Conservation (phyloP, 1,284 basidiomycete genomes). For the Moesziomyces sp. region DNA sequence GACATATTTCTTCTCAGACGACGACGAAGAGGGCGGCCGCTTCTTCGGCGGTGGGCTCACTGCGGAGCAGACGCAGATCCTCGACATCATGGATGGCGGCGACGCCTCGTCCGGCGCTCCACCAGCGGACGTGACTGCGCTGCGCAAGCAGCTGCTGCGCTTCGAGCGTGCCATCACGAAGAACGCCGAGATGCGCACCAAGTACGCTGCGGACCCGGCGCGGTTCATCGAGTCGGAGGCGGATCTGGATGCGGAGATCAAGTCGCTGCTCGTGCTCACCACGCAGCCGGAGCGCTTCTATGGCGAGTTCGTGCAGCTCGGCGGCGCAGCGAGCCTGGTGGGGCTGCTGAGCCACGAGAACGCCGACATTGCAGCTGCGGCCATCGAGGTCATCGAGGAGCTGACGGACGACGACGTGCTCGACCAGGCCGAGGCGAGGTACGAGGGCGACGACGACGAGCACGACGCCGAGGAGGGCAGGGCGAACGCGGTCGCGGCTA, state of each 20-base stretch:
- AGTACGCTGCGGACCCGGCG: slow-evolving; percentile 62
- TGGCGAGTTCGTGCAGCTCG: slow-evolving; percentile 84
- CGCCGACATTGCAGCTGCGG: slow-evolving; percentile 57
- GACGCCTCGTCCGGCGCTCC: slow-evolving; percentile 11
- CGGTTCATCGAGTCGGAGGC: slow-evolving; percentile 99
- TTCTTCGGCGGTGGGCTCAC: slow-evolving; percentile 66
- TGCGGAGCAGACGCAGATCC: slow-evolving; percentile 58
- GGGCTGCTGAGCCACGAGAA: slow-evolving; percentile 76
- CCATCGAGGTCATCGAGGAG: slow-evolving; percentile 76
- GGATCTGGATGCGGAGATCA: slow-evolving; percentile 86
- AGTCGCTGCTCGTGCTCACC: slow-evolving; percentile 83
- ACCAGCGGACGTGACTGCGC: slow-evolving; percentile 4
- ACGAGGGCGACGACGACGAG: slow-evolving; percentile 75
- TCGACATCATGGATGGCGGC: slow-evolving; percentile 61
- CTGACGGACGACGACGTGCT: slow-evolving; percentile 95
- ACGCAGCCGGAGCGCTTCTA: slow-evolving; percentile 86
- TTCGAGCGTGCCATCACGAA: slow-evolving; percentile 90
- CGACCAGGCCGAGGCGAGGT: slow-evolving; percentile 74
- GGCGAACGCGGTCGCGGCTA: slow-evolving; percentile 5
- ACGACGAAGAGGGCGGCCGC: slow-evolving; percentile 63
- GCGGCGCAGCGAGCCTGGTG: slow-evolving; percentile 77
- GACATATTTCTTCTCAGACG: slow-evolving; percentile 53
- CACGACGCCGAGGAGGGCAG: slow-evolving; percentile 24
- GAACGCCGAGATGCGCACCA: slow-evolving; percentile 89
- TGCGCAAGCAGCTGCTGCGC: slow-evolving; percentile 77